A percentile compares a stretch with the other conserved stretches of the same genome.
These are phyloP conservation scores for Paxillus ammoniavirescens DNA, from an alignment of 768 basidiomycete genomes.

Conservation along the genomic window DNA sequence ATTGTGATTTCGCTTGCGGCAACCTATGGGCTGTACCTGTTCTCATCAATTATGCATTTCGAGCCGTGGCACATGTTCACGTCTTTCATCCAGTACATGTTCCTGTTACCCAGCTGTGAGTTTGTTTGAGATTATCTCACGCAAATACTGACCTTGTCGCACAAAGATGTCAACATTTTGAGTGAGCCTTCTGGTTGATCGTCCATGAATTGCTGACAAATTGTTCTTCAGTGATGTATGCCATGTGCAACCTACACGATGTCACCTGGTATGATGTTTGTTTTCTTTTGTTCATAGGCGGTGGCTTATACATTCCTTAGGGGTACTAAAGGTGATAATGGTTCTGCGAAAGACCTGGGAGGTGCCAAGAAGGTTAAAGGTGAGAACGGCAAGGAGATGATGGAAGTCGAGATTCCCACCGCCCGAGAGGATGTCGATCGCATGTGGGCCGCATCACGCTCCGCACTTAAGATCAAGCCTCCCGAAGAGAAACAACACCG, in stretches of 20 bases:
- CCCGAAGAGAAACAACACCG: slow-evolving; percentile 79
- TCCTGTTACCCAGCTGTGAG: slow-evolving; percentile 77
- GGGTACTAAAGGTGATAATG: slow-evolving; percentile 95
- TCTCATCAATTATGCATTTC: slow-evolving; percentile 83
- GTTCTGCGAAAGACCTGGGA: slow-evolving; percentile 83
- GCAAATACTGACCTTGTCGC: slow-evolving; percentile 7
- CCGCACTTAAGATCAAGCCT: slow-evolving; percentile 63
- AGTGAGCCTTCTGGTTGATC: slow-evolving; percentile 39
- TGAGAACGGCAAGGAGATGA: slow-evolving; percentile 79
- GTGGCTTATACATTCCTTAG: slow-evolving; percentile 26
- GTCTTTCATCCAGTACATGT: slow-evolving; percentile 88
- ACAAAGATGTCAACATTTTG: slow-evolving; percentile 72
- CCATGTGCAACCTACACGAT: slow-evolving; percentile 90
- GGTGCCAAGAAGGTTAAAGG: slow-evolving; percentile 87
- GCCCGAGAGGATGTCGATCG: slow-evolving; percentile 85
- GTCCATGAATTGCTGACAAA: background rate
- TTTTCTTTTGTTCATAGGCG: background rate
- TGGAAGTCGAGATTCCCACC: slow-evolving; percentile 84
- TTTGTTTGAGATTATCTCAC: slow-evolving; percentile 5
- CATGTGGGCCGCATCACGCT: slow-evolving; percentile 77
- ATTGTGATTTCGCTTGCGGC: slow-evolving; percentile 79
- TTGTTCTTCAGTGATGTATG: slow-evolving; percentile 72
- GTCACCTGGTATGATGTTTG: slow-evolving; percentile 59
- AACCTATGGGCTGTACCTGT: slow-evolving; percentile 82
- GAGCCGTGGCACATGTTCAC: slow-evolving; percentile 99